Conservation (phyloP, 441 rosid genomes). For the Capsella rubella region DNA sequence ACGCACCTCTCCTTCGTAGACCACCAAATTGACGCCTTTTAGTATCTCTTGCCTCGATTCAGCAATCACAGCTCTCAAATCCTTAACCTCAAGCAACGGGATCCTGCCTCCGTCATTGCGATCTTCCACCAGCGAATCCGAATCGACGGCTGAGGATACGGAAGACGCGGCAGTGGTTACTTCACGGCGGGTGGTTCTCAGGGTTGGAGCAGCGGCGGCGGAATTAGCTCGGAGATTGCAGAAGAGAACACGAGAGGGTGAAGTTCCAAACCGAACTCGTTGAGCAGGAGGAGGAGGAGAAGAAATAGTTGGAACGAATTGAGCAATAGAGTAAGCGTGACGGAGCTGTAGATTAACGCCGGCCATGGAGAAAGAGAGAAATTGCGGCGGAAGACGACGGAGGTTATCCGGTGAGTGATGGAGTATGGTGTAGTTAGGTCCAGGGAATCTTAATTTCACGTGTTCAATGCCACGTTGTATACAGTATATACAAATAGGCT, state of each 20-base stretch:
- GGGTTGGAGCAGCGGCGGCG: slow-evolving; percentile 29
- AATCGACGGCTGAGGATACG: slow-evolving; percentile 31
- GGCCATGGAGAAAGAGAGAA: slow-evolving; percentile 37
- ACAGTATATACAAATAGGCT: not conserved
- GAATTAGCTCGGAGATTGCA: slow-evolving; percentile 40
- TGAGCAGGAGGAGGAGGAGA: slow-evolving; percentile 39
- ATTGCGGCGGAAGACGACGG: slow-evolving; percentile 41
- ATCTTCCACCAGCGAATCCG: slow-evolving; percentile 38
- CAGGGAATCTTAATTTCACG: slow-evolving; percentile 29
- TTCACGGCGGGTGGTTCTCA: slow-evolving; percentile 34
- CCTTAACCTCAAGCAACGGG: slow-evolving; percentile 80
- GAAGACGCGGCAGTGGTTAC: slow-evolving; percentile 46
- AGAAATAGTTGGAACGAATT: slow-evolving; percentile 34
- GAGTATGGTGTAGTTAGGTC: slow-evolving; percentile 29
- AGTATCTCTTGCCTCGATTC: slow-evolving; percentile 86
- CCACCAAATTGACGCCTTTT: slow-evolving; percentile 73
- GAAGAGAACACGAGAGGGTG: slow-evolving; percentile 38
- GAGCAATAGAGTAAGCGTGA: slow-evolving; percentile 33
- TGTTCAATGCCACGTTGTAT: slow-evolving; percentile 36
- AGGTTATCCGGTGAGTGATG: slow-evolving; percentile 43
- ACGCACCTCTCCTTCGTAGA: slow-evolving; percentile 86
- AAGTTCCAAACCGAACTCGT: slow-evolving; percentile 19
- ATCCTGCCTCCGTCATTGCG: slow-evolving; percentile 43
- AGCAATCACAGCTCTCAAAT: slow-evolving; percentile 75
- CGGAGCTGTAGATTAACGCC: slow-evolving; percentile 43